phyloP scores from a whole-genome alignment of 2,329 filamentous ascomycete genomes.

The Emmonsia crescens region DNA sequence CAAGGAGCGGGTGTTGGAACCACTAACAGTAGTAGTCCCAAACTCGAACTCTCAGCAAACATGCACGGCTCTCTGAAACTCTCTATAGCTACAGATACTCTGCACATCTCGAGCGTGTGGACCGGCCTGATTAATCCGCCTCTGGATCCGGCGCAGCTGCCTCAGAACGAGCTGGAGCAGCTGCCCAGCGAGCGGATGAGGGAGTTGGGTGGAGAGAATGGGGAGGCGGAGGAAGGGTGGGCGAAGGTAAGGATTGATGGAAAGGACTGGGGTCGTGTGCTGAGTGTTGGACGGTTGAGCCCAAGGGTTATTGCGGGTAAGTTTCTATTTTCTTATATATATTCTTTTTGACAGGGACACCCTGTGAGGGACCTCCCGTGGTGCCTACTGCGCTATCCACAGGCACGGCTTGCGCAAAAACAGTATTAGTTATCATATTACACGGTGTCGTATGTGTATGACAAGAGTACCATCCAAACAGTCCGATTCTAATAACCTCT shows the following conservation, averaged over 20 bases:
- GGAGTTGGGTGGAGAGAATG: slow-evolving; percentile 42
- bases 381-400: background rate
- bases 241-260: slow-evolving; percentile 85
- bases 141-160: slow-evolving; percentile 66
- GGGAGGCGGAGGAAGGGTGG: slow-evolving; percentile 71
- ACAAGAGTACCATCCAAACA: too few relatives aligned
- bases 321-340: slow-evolving; percentile 16
- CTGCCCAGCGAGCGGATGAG: slow-evolving; percentile 75
- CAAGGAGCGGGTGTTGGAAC: slow-evolving; percentile 20
- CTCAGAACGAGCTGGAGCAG: slow-evolving; percentile 53
- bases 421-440: too few relatives aligned
- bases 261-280: slow-evolving; percentile 85
- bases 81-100: slow-evolving; percentile 68
- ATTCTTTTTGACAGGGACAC: background rate
- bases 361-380: background rate
- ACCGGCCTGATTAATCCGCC: slow-evolving; percentile 75
- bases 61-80: slow-evolving; percentile 83
- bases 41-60: slow-evolving; percentile 80
- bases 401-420: background rate
- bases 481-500: background rate
- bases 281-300: slow-evolving; percentile 81
- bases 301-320: slow-evolving; percentile 84
- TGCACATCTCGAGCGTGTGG: slow-evolving; percentile 81
- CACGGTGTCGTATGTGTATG: background rate
- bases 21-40: slow-evolving; percentile 35